A percentile compares a stretch with the other conserved stretches of the same genome.
Evolutionary conservation across 2,329 filamentous ascomycete species (phyloP).

Genomic region (Arthrobotrys sinensis): DNA sequence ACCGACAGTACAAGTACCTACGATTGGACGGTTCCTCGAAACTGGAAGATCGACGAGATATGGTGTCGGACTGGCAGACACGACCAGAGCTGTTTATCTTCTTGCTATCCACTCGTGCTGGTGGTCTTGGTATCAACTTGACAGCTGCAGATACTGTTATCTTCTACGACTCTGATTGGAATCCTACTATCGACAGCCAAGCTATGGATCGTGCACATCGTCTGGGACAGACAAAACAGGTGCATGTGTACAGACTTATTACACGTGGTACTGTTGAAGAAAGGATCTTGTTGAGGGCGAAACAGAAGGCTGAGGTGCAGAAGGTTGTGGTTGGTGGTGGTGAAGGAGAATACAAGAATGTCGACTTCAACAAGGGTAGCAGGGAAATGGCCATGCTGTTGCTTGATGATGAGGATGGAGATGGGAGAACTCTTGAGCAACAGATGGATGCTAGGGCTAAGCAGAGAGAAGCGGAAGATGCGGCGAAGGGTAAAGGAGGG

Average conservation of each 20-base stretch:
- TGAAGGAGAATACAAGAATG: slow-evolving; percentile 75
- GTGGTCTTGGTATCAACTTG: slow-evolving; percentile 97
- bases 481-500: slow-evolving; percentile 68
- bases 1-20: slow-evolving; percentile 99
- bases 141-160: slow-evolving; percentile 98
- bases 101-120: slow-evolving; percentile 92
- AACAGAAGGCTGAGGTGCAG: slow-evolving; percentile 99
- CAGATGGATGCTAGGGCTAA: slow-evolving; percentile 61
- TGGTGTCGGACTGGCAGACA: slow-evolving; percentile 95
- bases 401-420: slow-evolving; percentile 93
- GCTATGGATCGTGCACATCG: slow-evolving; percentile 99
- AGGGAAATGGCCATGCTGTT: slow-evolving; percentile 99
- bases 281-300: slow-evolving; percentile 93
- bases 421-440: slow-evolving; percentile 70
- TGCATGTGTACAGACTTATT: slow-evolving; percentile 97
- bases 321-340: slow-evolving; percentile 96
- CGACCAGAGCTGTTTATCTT: slow-evolving; percentile 97
- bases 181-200: slow-evolving; percentile 97
- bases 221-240: slow-evolving; percentile 91
- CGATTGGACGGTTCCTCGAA: slow-evolving; percentile 97
- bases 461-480: slow-evolving; percentile 72
- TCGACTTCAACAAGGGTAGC: slow-evolving; percentile 92
- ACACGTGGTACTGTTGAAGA: slow-evolving; percentile 97
- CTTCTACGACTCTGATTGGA: slow-evolving; percentile 99
- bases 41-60: slow-evolving; percentile 95